Base-by-base conservation (phyloP, 352 stramenopile species). In the Labyrinthula sp. region DNA sequence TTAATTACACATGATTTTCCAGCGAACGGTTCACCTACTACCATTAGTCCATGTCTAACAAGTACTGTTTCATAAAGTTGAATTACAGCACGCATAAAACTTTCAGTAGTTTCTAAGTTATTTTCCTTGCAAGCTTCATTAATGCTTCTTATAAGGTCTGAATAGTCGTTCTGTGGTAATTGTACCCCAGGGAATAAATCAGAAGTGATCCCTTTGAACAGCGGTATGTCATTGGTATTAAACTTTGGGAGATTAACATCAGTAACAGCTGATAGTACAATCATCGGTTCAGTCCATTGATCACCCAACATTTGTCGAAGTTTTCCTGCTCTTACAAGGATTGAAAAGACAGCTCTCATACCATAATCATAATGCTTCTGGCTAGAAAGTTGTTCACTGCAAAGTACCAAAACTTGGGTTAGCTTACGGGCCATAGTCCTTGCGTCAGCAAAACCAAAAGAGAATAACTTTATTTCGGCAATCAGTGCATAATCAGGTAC, bases 241-340 rank as follows among this genome's bases (percentile, higher is more conserved):
- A 92, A 92, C 56, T 92, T 93, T 0, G 81, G 79, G 40, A 91
- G 66, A 58, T 92, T 92, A 48, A 84, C 90, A 47, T 93, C 79
- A 4, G 72, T 54, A 3, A 91, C 41, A 4, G 76, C 76, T 1
- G 73, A 63, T 15, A 90, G 79, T 31, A 92, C 69, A 3, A 87
- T 77, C 29, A 87, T 67, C 29, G 85, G 69, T 45, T 76, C 59
- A 12, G 41, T 22, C 56, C 41, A 59, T 12, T 29, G 21, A 25
- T 55, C 47, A 17, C 47, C 60, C 12, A 57, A 35, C 15, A 60
- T 58, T 23, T 72, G 63, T 1, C 80, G 67, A 45, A 92, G 64
- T 0, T 69, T 63, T 0, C 79, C 79, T 18, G 80, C 80, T 68
- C 89, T 87, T 30, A 87, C 80, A 2, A 92, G 49, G 43, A 92